phyloP scores from a whole-genome alignment of 1,284 basidiomycete genomes.

The Sphagnurus paluster region DNA sequence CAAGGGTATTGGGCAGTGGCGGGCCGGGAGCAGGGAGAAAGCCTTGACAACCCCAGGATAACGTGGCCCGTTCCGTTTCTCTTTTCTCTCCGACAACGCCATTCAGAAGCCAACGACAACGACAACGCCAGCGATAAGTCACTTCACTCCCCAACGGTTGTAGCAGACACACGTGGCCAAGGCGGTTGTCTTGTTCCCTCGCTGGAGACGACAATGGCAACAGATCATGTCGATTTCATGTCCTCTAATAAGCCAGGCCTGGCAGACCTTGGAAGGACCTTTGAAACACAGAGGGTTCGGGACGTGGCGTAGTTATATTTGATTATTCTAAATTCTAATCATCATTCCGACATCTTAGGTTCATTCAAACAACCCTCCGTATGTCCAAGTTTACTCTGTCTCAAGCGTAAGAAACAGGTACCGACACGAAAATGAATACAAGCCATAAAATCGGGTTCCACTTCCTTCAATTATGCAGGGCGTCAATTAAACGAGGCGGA shows the following conservation, averaged over 20 bases:
- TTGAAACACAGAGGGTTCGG: not conserved
- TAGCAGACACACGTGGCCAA: slow-evolving; percentile 11
- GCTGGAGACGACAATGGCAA: slow-evolving; percentile 12
- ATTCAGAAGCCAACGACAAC: slow-evolving; percentile 12
- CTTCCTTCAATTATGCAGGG: slow-evolving; percentile 12
- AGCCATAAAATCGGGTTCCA: slow-evolving; percentile 12
- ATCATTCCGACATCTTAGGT: not conserved
- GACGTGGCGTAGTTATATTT: no score
- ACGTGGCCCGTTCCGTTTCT: slow-evolving; percentile 36
- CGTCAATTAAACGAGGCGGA: slow-evolving; percentile 17
- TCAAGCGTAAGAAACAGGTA: slow-evolving; percentile 22
- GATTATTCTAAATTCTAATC: not conserved
- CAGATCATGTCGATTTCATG: slow-evolving; percentile 16
- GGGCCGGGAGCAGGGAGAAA: slow-evolving; percentile 29
- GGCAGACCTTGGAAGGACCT: not conserved
- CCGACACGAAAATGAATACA: slow-evolving; percentile 14
- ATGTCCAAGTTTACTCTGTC: no score
- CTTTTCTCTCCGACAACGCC: slow-evolving; percentile 27
- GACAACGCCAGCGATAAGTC: slow-evolving; percentile 22
- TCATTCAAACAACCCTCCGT: no score
- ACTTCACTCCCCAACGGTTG: slow-evolving; percentile 1
- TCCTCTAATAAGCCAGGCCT: slow-evolving; percentile 3
- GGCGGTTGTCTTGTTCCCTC: slow-evolving; percentile 10
- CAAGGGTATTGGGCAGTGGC: no score
- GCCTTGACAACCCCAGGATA: slow-evolving; percentile 37